These are phyloP conservation scores for Daldinia bambusicola DNA, from an alignment of 495 filamentous ascomycete genomes.

Conservation along the genomic window DNA sequence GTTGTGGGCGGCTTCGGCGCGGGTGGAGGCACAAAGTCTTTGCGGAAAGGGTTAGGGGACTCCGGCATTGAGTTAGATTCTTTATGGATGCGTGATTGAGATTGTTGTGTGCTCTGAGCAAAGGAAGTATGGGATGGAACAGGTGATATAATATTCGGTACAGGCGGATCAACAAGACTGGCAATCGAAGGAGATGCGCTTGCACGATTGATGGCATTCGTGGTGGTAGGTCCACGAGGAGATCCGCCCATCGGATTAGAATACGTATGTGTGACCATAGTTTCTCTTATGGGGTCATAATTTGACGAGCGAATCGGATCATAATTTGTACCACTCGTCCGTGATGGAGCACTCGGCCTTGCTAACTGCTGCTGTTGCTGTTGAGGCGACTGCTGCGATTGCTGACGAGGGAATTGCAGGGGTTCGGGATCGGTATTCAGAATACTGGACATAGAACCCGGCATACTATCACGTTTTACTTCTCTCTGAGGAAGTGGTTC, in stretches of 20 bases:
- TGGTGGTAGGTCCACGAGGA: slow-evolving; percentile 62
- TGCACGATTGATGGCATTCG: slow-evolving; percentile 66
- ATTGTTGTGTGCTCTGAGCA: slow-evolving; percentile 43
- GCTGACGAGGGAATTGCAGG: slow-evolving; percentile 39
- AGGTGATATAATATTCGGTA: slow-evolving; percentile 58
- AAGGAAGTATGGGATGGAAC: slow-evolving; percentile 58
- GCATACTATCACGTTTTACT: slow-evolving; percentile 54
- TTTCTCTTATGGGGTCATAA: slow-evolving; percentile 66
- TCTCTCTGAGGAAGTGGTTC: slow-evolving; percentile 48
- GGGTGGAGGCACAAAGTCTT: slow-evolving; percentile 47
- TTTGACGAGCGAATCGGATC: slow-evolving; percentile 85
- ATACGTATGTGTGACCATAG: slow-evolving; percentile 60
- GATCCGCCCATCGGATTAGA: slow-evolving; percentile 62
- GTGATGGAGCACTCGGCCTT: slow-evolving; percentile 55
- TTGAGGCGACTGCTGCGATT: slow-evolving; percentile 38
- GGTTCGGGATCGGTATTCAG: slow-evolving; percentile 60
- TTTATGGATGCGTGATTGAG: slow-evolving; percentile 34
- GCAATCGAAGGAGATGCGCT: slow-evolving; percentile 91
- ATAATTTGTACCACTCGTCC: slow-evolving; percentile 80
- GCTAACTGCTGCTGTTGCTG: slow-evolving; percentile 46
- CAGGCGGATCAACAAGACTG: slow-evolving; percentile 84
- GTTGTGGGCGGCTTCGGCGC: slow-evolving; percentile 49
- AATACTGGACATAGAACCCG: slow-evolving; percentile 61
- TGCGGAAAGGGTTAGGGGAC: slow-evolving; percentile 48
- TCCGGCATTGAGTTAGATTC: slow-evolving; percentile 44